Conservation (phyloP, 306 rosid species). For the Potentilla sterilis region DNA sequence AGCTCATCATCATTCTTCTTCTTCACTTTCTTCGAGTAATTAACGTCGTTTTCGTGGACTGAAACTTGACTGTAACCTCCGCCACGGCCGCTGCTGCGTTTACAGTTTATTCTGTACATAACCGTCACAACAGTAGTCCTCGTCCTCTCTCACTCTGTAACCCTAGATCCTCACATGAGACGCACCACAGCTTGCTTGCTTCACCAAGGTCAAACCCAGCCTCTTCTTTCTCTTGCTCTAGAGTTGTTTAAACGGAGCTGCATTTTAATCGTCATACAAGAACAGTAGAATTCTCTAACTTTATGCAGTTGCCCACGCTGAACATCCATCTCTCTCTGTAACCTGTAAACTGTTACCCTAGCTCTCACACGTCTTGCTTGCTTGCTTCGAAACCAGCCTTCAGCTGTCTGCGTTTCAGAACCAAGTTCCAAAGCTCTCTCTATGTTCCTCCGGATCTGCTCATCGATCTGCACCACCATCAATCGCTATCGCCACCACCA, state of each 20-base stretch:
- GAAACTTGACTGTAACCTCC: neutral
- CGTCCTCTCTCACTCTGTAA: too few species aligned
- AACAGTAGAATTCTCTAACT: neutral
- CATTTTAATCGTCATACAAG: neutral
- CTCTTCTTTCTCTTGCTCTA: too few species aligned
- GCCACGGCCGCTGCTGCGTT: neutral
- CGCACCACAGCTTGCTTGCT: too few species aligned
- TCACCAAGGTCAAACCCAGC: too few species aligned
- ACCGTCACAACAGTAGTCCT: neutral
- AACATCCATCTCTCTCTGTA: neutral
- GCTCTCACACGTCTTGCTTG: neutral
- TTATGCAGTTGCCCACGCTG: neutral
- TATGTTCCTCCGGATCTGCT: neutral
- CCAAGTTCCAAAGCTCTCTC: neutral
- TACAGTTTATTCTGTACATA: neutral
- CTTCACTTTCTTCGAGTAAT: neutral
- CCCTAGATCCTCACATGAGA: too few species aligned
- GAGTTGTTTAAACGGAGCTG: neutral
- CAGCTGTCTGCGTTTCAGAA: neutral
- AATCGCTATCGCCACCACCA: neutral
- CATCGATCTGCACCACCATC: neutral
- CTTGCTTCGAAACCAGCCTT: neutral
- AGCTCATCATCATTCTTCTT: neutral
- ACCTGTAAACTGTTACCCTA: neutral
- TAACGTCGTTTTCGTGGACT: neutral